Base-by-base conservation (phyloP, 1,284 basidiomycete genomes). In the Chalciporus sp. region DNA sequence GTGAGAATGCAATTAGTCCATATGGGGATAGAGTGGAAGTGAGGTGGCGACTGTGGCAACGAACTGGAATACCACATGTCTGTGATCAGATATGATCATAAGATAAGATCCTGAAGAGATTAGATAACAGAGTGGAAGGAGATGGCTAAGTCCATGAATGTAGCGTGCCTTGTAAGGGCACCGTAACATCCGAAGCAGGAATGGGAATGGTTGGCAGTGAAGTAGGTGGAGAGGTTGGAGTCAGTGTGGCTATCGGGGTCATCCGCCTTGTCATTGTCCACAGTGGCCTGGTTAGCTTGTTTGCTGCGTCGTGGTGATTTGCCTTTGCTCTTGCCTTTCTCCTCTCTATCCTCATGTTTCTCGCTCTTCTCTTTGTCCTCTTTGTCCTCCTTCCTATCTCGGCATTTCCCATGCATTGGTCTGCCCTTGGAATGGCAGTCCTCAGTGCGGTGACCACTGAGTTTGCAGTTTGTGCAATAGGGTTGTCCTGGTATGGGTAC, bases 401-500 rank as follows among this genome's bases (percentile, higher is more conserved):
- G 7, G 9, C 7, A 14, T 28, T 49, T 49, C 16, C 9, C 7
- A 14, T 12, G 16, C 23, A 23, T 27, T n/a, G 12, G 17, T 4
- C 29, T 6, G 11, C 17, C 4, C 26, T 33, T 33, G 4, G 31
- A 33, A 33, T 11, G 23, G 47, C 47, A 49, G 35, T 49, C 47
- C 7, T 23, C 16, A 12, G 35, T 49, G 23, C 37, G 40, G 19
- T 49, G 47, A 41, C 47, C 27, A 12, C 7, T 4, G 20, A 49
- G 8, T 19, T 49, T 49, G 40, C 47, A 49, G 19, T 49, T 41
- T 8, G 26, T 23, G 17, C 37, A 41, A 7, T 49, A 49, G 26
- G 47, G 47, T 41, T 49, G 47, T 3, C 47, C 26, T 3, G 47
- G 37, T n/a, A 49, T 27, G 14, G 48, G 48, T 20, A 29, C 33